Conservation (phyloP, 1,284 basidiomycete genomes). For the Filobasidium uniguttulatum region DNA sequence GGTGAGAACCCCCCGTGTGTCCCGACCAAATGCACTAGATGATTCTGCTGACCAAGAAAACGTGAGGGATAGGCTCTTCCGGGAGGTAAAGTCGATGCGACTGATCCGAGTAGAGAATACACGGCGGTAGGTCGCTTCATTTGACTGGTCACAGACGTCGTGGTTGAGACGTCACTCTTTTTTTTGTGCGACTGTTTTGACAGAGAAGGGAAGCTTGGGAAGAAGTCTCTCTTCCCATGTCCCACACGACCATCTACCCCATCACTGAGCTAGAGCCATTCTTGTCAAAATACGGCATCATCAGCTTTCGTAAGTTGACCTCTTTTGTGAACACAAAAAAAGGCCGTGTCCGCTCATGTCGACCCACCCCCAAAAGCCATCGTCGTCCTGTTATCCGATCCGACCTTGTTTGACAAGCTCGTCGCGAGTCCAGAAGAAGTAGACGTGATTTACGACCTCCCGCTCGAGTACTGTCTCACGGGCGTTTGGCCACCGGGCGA, state of each 20-base stretch:
- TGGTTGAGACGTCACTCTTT: background rate
- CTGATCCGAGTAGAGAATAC: conserved; percentile 48
- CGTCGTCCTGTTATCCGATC: conserved; percentile 52
- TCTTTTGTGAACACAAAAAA: background rate
- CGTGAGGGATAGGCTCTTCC: conserved; percentile 48
- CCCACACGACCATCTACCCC: conserved; percentile 46
- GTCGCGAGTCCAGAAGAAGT: conserved; percentile 54
- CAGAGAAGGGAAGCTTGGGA: conserved; percentile 69
- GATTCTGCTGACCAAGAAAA: conserved; percentile 30
- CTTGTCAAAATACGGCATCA: conserved; percentile 44
- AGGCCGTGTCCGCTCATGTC: background rate
- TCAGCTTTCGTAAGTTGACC: conserved; percentile 35
- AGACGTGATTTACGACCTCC: conserved; percentile 61
- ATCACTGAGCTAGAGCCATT: conserved; percentile 58
- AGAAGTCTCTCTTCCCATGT: conserved; percentile 56
- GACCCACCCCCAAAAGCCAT: conserved; percentile 52
- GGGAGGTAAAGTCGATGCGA: conserved; percentile 62
- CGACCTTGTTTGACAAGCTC: conserved; percentile 43
- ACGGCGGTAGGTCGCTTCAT: conserved; percentile 51
- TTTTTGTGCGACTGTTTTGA: background rate
- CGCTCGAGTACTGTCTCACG: conserved; percentile 49
- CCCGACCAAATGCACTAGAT: conserved; percentile 53
- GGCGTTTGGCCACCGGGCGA: conserved; percentile 40
- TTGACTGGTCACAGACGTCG: background rate
- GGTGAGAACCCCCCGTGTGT: conserved; percentile 16